These are phyloP conservation scores for Botrytis squamosa DNA, from an alignment of 2,329 filamentous ascomycete genomes.

Conservation along the genomic window DNA sequence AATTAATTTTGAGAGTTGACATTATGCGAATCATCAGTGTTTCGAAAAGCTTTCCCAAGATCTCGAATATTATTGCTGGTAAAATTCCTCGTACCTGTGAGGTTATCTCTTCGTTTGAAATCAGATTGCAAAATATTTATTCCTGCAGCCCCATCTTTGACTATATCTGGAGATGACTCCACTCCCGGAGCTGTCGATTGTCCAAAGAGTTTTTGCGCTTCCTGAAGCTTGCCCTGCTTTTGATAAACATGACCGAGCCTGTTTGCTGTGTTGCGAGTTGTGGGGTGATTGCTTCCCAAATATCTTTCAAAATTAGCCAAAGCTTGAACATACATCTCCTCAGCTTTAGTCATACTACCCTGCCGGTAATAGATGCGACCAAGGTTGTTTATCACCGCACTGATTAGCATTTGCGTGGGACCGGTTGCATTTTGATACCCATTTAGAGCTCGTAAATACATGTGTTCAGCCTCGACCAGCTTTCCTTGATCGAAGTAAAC, in stretches of 20 bases:
- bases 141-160: neutral
- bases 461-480: slow-evolving; percentile 28
- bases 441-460: slow-evolving; percentile 23
- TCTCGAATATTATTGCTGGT: neutral
- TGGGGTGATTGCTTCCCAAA: slow-evolving; percentile 16
- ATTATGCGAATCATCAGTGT: neutral
- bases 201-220: slow-evolving; percentile 5
- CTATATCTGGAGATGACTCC: neutral
- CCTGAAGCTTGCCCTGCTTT: slow-evolving; percentile 17
- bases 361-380: slow-evolving; percentile 21
- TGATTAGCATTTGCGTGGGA: slow-evolving; percentile 21
- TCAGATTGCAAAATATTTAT: too few species aligned
- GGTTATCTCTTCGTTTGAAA: neutral
- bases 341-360: slow-evolving; percentile 22
- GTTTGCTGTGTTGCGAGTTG: slow-evolving; percentile 23
- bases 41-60: neutral
- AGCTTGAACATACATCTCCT: slow-evolving; percentile 37
- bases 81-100: neutral
- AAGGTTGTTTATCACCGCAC: slow-evolving; percentile 21
- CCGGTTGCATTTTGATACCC: slow-evolving; percentile 22
- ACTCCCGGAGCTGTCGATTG: neutral
- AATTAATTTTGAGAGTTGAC: neutral
- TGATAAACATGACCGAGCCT: slow-evolving; percentile 20
- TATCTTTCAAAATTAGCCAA: slow-evolving; percentile 32
- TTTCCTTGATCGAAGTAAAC: slow-evolving; percentile 24